These are phyloP conservation scores for Rhodotorula toruloides DNA, from an alignment of 768 basidiomycete genomes.

Conservation along the genomic window DNA sequence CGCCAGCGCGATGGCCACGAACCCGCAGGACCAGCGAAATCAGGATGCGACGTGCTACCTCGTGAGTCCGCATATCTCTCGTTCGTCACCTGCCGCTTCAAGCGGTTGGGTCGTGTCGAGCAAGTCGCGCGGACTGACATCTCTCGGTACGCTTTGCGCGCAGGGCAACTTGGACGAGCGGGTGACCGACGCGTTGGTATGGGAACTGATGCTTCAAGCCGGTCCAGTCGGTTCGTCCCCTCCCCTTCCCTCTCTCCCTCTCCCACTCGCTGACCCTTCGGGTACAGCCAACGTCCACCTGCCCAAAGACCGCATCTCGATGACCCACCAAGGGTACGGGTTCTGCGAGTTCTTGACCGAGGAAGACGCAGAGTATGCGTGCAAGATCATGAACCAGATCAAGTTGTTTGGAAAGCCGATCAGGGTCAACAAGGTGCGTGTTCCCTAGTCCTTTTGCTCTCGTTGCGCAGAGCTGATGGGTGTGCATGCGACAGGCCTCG, in stretches of 20 bases:
- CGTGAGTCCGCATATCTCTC: conserved; percentile 49
- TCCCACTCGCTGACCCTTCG: neutral
- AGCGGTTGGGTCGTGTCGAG: too few relatives aligned
- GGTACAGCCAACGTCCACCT: conserved; percentile 86
- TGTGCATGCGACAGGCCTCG: conserved; percentile 63
- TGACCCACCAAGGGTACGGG: conserved; percentile 97
- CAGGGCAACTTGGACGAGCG: conserved; percentile 97
- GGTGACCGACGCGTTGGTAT: conserved; percentile 84
- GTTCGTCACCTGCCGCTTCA: neutral
- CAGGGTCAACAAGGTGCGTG: conserved; percentile 88
- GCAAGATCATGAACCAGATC: conserved; percentile 99
- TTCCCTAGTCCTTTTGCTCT: neutral
- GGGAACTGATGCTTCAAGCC: conserved; percentile 99
- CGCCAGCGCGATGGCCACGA: too few relatives aligned
- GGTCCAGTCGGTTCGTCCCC: conserved; percentile 81
- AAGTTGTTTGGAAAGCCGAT: conserved; percentile 99
- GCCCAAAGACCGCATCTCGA: conserved; percentile 96
- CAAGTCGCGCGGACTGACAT: neutral
- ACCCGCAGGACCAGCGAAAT: conserved; percentile 62
- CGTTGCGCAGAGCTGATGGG: neutral
- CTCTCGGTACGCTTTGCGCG: too few relatives aligned
- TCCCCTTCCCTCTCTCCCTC: neutral
- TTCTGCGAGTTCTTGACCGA: conserved; percentile 99
- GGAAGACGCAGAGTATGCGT: conserved; percentile 98
- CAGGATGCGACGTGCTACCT: conserved; percentile 87